Evolutionary conservation across 1,139 yeast species (phyloP).

Genomic region (Candida gigantensis): DNA sequence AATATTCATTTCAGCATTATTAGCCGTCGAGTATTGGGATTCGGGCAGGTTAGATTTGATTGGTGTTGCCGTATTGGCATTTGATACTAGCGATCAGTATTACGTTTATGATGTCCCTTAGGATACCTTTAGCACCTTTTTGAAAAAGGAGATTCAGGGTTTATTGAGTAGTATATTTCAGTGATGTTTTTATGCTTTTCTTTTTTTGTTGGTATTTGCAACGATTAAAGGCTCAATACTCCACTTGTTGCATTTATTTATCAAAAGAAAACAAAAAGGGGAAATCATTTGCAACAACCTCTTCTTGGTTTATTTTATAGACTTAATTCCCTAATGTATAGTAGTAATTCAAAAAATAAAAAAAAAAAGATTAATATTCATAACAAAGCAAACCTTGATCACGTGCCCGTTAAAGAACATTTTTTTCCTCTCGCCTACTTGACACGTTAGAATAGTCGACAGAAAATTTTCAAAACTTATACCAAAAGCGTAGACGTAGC

Average conservation of each 20-base stretch:
- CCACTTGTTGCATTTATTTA: too few species aligned
- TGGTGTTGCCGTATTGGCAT: neutral
- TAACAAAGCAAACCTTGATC: too few species aligned
- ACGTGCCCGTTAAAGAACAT: neutral
- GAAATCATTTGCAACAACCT: too few species aligned
- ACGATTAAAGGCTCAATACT: too few species aligned
- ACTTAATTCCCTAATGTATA: constrained; percentile 1
- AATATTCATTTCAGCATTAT: constrained; percentile 7
- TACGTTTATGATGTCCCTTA: constrained; percentile 6
- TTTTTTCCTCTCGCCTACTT: neutral
- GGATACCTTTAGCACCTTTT: too few species aligned
- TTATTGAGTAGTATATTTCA: too few species aligned
- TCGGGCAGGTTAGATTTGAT: neutral
- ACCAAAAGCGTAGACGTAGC: neutral
- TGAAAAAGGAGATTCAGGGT: neutral
- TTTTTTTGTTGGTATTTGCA: too few species aligned
- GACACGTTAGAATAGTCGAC: constrained; percentile 6
- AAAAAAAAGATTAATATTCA: too few species aligned
- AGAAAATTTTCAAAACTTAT: constrained; percentile 1
- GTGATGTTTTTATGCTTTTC: too few species aligned
- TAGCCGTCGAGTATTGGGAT: neutral
- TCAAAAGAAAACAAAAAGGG: too few species aligned
- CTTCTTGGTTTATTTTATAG: constrained; percentile 5
- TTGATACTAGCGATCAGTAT: neutral
- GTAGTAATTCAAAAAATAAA: too few species aligned